Base-by-base conservation (phyloP, 495 filamentous ascomycete species). In the Cudoniella acicularis region DNA sequence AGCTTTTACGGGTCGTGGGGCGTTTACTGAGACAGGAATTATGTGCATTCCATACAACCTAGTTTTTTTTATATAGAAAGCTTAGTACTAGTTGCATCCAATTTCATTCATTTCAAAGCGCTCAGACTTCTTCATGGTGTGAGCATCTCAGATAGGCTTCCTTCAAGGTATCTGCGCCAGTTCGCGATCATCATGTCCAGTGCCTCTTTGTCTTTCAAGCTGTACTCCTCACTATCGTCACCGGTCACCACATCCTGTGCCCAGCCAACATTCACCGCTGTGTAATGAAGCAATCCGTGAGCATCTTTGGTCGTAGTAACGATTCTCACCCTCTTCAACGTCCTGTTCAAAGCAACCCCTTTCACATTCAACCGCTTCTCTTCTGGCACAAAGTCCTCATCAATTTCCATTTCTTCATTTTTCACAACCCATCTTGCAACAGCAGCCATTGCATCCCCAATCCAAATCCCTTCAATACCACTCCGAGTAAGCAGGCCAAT, bases 381-480 rank as follows among this genome's bases (percentile, higher is more conserved):
- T 41, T 41, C 36, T 41, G 36, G 36, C 8, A 41, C 16, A 41
- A 41, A 41, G 9, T 16, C 16, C 8, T 41, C 36, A 41, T 16
- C 36, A 41, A 16, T 17, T 21, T 3, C 43, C 43, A n/a, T n/a
- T 46, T 87, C 84, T 63, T 88, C 85, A 22, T 83, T 70, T 9
- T 71, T 71, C 53, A 82, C 75, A 57, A 85, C 70, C 70, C 79
- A 78, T 59, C 77, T 73, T 11, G 75, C 79, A 56, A 83, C 79
- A 0, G 71, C 70, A 4, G 82, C 81, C 20, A 76, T 74, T 26
- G 82, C 66, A 57, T 77, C 69, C 60, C 83, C 85, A 65, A 87
- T 80, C 79, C 81, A 87, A 63, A 86, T 77, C n/a, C 80, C 85
- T 70, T 88, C 85, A 9, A 46, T 21, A 4, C 43, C 43, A 59